Base-by-base conservation (phyloP, 192 early-diverging fungal genomes). In the Gonapodya prolifera region DNA sequence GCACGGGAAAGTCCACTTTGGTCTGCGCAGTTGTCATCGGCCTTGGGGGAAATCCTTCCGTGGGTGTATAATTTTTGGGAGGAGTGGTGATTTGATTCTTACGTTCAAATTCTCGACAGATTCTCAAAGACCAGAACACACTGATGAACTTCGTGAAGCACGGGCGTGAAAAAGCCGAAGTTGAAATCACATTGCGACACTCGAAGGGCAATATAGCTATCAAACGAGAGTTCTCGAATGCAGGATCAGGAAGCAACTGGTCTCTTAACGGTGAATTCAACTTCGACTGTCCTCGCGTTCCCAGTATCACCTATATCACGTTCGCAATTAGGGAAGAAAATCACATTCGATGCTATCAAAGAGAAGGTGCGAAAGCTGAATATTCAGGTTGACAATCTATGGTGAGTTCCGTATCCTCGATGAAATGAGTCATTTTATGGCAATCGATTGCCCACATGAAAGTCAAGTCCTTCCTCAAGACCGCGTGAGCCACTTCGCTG, bases 401-500 rank as follows among this genome's bases (percentile, higher is more conserved):
- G 97, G 92, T 92, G 88, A 75, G 35, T 70, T 2, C 0, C 28
- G 29, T 30, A 30, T 30, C 2, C 70, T 28, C 30, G 33, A 34
- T 79, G 34, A 0, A 8, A 69, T 13, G 2, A 30, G 61, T 73
- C 33, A 29, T 0, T 33, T 2, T 69, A 23, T n/a, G 69, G 18
- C 28, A 17, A 78, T 69, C 8, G 2, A 0, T 34, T 8, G 1
- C 70, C 0, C n/a, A 34, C 8, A 76, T 17, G 70, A 33, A 75
- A 93, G 91, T 82, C 96, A 98, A 83, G 97, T 99, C 78, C 83
- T 99, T 76, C 97, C 97, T 2, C 97, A 99, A 80, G 97, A 99
- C 82, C 86, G 89, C 75, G 97, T 99, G 1, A 87, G 90, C 1
- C 93, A 94, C 77, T 99, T 99, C 80, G 94, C 96, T 1, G 90